Evolutionary conservation across 192 early-diverging fungal species (phyloP).

Genomic region (Endogone sp.): DNA sequence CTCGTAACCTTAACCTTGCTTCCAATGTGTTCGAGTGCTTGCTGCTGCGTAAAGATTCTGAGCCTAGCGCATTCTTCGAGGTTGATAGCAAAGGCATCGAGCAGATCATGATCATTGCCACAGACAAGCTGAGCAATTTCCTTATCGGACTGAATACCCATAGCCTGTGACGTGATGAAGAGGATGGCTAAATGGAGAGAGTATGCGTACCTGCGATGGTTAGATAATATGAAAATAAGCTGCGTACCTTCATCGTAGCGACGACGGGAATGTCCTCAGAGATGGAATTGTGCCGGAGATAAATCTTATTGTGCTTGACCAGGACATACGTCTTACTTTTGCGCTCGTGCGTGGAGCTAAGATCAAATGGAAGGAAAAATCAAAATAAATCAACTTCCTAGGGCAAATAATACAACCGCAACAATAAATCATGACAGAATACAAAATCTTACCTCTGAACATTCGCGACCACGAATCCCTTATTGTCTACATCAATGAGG

Average conservation of each 20-base stretch:
- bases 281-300: slow-evolving; percentile 90
- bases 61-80: slow-evolving; percentile 78
- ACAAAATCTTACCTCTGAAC: slow-evolving; percentile 60
- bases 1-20: slow-evolving; percentile 68
- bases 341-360: slow-evolving; percentile 87
- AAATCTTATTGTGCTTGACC: slow-evolving; percentile 61
- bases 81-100: slow-evolving; percentile 80
- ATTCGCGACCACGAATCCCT: slow-evolving; percentile 74
- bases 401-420: no score
- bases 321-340: slow-evolving; percentile 91
- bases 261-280: slow-evolving; percentile 84
- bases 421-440: no score
- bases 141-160: slow-evolving; percentile 93
- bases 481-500: slow-evolving; percentile 86
- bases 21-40: slow-evolving; percentile 88
- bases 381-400: not conserved
- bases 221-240: not conserved
- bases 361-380: not conserved
- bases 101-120: slow-evolving; percentile 77
- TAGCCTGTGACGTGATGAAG: slow-evolving; percentile 46
- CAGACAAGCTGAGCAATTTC: slow-evolving; percentile 93
- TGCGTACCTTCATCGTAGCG: slow-evolving; percentile 71
- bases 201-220: not conserved
- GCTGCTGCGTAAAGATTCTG: slow-evolving; percentile 83
- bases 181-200: not conserved